A percentile compares a stretch with the other conserved stretches of the same genome.
phyloP scores from a whole-genome alignment of 2,329 filamentous ascomycete species.

The Chrysoporthe puriensis region DNA sequence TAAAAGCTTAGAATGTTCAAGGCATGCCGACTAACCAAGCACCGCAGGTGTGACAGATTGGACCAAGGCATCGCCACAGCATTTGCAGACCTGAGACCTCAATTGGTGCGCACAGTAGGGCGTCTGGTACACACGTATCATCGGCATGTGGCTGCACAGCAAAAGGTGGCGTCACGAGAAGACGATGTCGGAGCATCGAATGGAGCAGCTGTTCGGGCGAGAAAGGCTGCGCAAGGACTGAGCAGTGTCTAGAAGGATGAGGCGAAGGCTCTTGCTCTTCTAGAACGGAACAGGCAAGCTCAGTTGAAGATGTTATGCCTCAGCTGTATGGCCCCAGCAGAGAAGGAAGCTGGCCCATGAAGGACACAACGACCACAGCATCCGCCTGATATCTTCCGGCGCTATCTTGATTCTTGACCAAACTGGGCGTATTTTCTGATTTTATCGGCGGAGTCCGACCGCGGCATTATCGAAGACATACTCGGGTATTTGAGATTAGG shows the following conservation, averaged over 20 bases:
- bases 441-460: background rate
- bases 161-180: background rate
- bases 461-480: background rate
- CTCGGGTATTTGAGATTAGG: background rate
- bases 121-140: background rate
- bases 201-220: too few relatives aligned
- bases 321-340: too few relatives aligned
- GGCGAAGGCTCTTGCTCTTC: background rate
- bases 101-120: background rate
- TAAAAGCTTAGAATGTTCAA: background rate
- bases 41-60: background rate
- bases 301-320: too few relatives aligned
- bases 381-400: background rate
- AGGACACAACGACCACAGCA: background rate
- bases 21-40: background rate
- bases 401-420: background rate
- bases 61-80: background rate
- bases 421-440: background rate
- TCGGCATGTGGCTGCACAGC: background rate
- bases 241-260: background rate
- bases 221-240: background rate
- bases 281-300: background rate
- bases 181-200: too few relatives aligned
- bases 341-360: too few relatives aligned
- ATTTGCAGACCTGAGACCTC: background rate